Evolutionary conservation across 2,329 filamentous ascomycete species (phyloP).

Genomic region (Ciborinia camelliae): DNA sequence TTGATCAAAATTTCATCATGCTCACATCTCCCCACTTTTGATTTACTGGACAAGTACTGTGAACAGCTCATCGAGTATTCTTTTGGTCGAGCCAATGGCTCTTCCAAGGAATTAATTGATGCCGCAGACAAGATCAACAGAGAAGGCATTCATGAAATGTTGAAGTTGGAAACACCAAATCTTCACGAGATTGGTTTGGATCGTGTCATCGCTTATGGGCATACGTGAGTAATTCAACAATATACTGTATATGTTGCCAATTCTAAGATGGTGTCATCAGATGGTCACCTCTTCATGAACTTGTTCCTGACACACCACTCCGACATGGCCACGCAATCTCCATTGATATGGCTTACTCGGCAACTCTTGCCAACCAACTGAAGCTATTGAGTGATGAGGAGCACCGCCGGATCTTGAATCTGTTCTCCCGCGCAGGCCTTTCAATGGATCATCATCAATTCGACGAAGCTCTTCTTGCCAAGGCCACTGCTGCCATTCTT

Average conservation of each 20-base stretch:
- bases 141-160: constrained; percentile 69
- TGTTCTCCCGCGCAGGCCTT: constrained; percentile 67
- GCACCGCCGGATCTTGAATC: constrained; percentile 58
- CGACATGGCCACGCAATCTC: constrained; percentile 72
- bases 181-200: constrained; percentile 65
- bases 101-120: constrained; percentile 52
- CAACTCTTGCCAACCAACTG: constrained; percentile 62
- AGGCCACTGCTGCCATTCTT: constrained; percentile 64
- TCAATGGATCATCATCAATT: constrained; percentile 70
- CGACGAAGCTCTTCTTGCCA: constrained; percentile 61
- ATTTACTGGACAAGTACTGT: constrained; percentile 65
- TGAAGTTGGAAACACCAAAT: constrained; percentile 70
- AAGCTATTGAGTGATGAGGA: constrained; percentile 58
- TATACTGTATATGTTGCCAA: too few species aligned
- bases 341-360: constrained; percentile 73
- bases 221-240: constrained; percentile 49
- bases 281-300: constrained; percentile 67
- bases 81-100: constrained; percentile 60
- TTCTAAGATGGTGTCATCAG: constrained; percentile 12
- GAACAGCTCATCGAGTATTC: constrained; percentile 63
- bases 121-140: constrained; percentile 66
- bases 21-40: constrained; percentile 62
- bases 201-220: constrained; percentile 69
- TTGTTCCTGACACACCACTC: constrained; percentile 64
- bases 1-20: constrained; percentile 74